Evolutionary conservation across 2,329 filamentous ascomycete species (phyloP).

Genomic region (Diplocarpon mali): DNA sequence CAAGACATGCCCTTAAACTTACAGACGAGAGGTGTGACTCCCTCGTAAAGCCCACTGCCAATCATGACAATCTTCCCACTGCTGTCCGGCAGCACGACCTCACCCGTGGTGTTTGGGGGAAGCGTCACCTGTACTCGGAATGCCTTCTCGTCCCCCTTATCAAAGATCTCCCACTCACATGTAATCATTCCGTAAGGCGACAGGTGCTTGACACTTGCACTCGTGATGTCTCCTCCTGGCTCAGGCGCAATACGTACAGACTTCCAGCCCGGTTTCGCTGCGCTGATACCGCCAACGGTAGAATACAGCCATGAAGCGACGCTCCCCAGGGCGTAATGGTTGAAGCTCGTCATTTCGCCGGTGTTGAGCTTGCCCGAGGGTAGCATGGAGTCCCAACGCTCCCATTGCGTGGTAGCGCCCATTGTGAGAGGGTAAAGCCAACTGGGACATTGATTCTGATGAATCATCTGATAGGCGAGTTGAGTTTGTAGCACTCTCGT

Average conservation of each 20-base stretch:
- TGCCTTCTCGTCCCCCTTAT: not conserved
- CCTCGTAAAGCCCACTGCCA: no score
- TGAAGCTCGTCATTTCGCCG: constrained; percentile 21
- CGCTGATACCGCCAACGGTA: constrained; percentile 27
- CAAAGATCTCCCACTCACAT: constrained; percentile 15
- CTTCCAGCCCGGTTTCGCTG: constrained; percentile 26
- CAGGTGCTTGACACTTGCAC: constrained; percentile 23
- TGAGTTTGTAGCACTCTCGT: constrained; percentile 9
- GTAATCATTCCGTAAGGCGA: constrained; percentile 24
- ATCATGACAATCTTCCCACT: no score
- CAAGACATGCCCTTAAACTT: no score
- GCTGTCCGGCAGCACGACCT: constrained; percentile 30
- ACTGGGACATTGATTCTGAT: constrained; percentile 27
- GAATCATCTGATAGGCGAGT: constrained; percentile 30
- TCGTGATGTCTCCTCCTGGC: constrained; percentile 25
- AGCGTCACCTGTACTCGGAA: not conserved
- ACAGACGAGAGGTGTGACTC: no score
- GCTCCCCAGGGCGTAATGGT: constrained; percentile 21
- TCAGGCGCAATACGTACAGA: constrained; percentile 23
- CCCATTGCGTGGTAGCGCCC: constrained; percentile 21
- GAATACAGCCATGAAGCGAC: constrained; percentile 18
- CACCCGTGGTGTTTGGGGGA: constrained; percentile 34
- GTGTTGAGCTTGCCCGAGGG: constrained; percentile 20
- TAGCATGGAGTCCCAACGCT: constrained; percentile 23
- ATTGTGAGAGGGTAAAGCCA: constrained; percentile 23